Evolutionary conservation across 345 rosid species (phyloP), one percentile per base, ranked within the genome.

Genomic region (Carallia pectinifolia): DNA sequence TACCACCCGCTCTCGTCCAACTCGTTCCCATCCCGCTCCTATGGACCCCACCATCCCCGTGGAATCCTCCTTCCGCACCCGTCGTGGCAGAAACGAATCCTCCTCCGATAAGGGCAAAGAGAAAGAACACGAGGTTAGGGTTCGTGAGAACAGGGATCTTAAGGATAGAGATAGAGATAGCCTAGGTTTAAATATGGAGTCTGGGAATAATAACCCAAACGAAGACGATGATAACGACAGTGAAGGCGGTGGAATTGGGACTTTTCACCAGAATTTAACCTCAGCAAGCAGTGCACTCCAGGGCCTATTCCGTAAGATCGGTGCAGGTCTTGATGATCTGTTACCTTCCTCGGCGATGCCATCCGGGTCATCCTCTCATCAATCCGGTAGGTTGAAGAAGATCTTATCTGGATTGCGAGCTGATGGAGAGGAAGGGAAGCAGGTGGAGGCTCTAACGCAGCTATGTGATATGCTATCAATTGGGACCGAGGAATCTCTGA

Each of bases 381-480:
- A 88, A 69, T 89, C 79, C 0, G 86, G 99, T 50, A 84, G 92
- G 74, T 75, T 96, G 79, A 96, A 96, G 92, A 96, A 96, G 88
- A 89, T 96, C 30, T 77, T 96, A 15, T 76, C 98, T 7, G 98
- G 99, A 30, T 74, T 96, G 86, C 90, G 99, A 10, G 87, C 98
- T 0, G 93, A 92, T 36, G 99, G 98, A 0, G 99, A 92, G 82
- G 99, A 92, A 81, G 99, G 99, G 30, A 96, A 79, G 84, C 99
- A 96, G 76, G 97, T 96, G 72, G 99, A 96, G 85, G 97, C 99
- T 7, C 72, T 96, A 74, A 92, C 99, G 16, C 98, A 96, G 88
- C 90, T 96, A 0, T 88, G 99, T 62, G 99, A 90, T 54, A 92
- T 96, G 93, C 82, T 96, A 27, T 96, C 97, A 1, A 92, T 96